Evolutionary conservation across 768 basidiomycete genomes (phyloP), one percentile per base, ranked within the genome.

Genomic region (Mycena galericulata): DNA sequence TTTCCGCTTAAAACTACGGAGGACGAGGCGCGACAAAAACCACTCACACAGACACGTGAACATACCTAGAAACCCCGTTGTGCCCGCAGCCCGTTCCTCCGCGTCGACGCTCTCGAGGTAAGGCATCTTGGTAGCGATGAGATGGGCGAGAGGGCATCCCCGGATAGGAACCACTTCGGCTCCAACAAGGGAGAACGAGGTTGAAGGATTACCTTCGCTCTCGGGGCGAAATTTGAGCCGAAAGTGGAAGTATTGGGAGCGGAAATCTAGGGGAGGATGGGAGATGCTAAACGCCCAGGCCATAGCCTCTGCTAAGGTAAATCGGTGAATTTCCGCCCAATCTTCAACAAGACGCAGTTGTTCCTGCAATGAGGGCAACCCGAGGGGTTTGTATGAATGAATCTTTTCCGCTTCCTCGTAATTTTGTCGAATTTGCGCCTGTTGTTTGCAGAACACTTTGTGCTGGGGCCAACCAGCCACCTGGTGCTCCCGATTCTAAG

Each of bases 211-310:
- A 15, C 36, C 36, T 22, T 56, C 36, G 17, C 36, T 22, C n/a
- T 56, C 54, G 22, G 54, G 54, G 15, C 54, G 54, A 36, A 38
- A 56, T 27, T 56, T 24, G 34, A 56, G n/a, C 9, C 22, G n/a
- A 26, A 56, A 56, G 24, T 56, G 34, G 27, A 56, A 56, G 34
- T 40, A 56, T 40, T 56, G 54, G 12, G 54, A 56, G 22, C 36
- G 54, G 54, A 38, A 56, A 56, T 56, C 36, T 22, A 56, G 11
- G 12, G 34, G 54, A 9, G 34, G 5, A 40, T 11, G 24, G 54
- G 50, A 51, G 15, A 18, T 24, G 7, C n/a, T 17, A 24, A 36
- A 54, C 6, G 53, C 54, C 50, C 50, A 38, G n/a, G 36, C 54
- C 54, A 22, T 56, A 17, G 54, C 54, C 11, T 56, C 15, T 7